Conservation (phyloP, 129 eudicot species). For the sunflower (Helianthus annuus) region DNA sequence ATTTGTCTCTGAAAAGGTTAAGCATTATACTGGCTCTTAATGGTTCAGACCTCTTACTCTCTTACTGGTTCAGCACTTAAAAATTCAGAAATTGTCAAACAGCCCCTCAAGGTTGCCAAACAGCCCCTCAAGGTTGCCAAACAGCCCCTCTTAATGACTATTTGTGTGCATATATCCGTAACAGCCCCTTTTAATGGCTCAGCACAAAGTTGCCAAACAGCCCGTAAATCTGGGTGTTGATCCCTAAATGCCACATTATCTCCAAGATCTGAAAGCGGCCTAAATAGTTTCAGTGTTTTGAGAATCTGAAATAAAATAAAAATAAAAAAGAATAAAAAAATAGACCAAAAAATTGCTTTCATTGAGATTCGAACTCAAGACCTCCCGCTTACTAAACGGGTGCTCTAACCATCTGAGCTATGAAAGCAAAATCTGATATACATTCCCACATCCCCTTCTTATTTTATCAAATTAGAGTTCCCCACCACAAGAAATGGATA, state of each 20-base stretch:
- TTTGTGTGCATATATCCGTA: no score
- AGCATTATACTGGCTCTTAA: no score
- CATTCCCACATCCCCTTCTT: neutral
- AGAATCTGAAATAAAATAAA: no score
- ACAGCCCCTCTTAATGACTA: no score
- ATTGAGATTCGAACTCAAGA: slow-evolving; percentile 99
- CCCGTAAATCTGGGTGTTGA: slow-evolving; percentile 30
- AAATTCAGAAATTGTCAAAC: no score
- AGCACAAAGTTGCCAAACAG: no score
- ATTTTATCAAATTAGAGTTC: neutral
- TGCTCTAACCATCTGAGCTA: slow-evolving; percentile 65
- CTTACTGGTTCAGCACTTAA: no score
- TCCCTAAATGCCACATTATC: slow-evolving; percentile 1
- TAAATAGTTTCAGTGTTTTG: neutral
- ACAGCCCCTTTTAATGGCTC: no score
- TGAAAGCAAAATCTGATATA: slow-evolving; percentile 21
- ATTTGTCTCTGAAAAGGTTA: no score
- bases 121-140: slow-evolving; percentile 18
- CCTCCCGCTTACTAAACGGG: slow-evolving; percentile 98
- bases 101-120: slow-evolving; percentile 14
- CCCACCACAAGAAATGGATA: slow-evolving; percentile 5
- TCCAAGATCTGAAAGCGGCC: neutral
- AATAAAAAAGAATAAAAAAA: neutral
- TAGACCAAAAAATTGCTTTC: slow-evolving; percentile 32
- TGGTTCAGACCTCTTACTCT: no score